Evolutionary conservation across 2,329 filamentous ascomycete species (phyloP), one percentile per base, ranked within the genome.

Genomic region (Fusarium lateritium): DNA sequence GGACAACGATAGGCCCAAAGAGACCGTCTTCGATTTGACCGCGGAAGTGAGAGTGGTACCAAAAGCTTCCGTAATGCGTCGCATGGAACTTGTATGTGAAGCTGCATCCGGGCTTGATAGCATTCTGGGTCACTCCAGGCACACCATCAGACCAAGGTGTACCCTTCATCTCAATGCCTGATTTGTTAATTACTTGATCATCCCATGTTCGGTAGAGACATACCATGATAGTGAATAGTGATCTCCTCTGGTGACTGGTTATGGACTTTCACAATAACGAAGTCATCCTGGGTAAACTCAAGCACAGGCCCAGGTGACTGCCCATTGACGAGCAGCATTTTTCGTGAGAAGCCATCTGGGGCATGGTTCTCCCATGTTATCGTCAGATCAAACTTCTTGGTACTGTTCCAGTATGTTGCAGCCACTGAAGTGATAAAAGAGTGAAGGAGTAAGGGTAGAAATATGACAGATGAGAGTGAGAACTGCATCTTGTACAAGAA

Each of bases 71-170:
- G 68, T 86, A 84, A 56, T 88, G 83, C 0, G 80, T 81, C 0
- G 88, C 87, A n/a, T 78, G 82, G 79, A 85, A 91, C 33, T 78
- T 79, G 71, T 90, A 88, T 0, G 80, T 78, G 69, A 85, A 90
- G 28, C 75, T 80, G 5, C 74, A 70, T 3, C 83, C 83, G 2
- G 86, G 82, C 14, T 77, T 70, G 56, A 90, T 88, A 5, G 83
- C 78, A 5, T 78, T 78, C 69, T 90, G 88, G 1, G 84, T 83
- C 3, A 90, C 74, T 3, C 88, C 88, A 1, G 87, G 85, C 0
- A 87, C 84, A 31, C 88, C 88, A 61, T 91, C 88, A 1, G 86
- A 84, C 87, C 87, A 90, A 0, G 86, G 85, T 0, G 86, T 89
- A 21, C 78, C 77, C 2, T 76, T 67, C 79, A 87, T 85, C 34